phyloP scores from a whole-genome alignment of 352 stramenopile species.

The Poterioochromonas sp. region DNA sequence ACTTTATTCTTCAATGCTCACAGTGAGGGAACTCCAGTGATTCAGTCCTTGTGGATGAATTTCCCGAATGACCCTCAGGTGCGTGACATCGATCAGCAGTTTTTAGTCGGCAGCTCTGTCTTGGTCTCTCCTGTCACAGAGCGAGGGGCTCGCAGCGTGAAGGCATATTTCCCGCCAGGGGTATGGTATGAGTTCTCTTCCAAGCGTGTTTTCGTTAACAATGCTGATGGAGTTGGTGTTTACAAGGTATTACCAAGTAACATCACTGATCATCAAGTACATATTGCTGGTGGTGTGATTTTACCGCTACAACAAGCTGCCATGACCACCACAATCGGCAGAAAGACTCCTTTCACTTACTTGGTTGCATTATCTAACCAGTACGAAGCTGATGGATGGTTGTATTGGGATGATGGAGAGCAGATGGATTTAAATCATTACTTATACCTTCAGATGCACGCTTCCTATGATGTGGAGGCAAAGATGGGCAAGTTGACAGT shows the following conservation, averaged over 20 bases:
- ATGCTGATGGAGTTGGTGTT: background rate
- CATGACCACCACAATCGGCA: background rate
- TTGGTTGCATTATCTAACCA: background rate
- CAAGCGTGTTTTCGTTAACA: background rate
- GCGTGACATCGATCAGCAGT: slow-evolving; percentile 56
- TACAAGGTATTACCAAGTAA: background rate
- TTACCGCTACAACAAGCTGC: slow-evolving; percentile 9
- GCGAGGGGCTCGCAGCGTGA: slow-evolving; percentile 49
- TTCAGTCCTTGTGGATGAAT: slow-evolving; percentile 49
- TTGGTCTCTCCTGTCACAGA: slow-evolving; percentile 66
- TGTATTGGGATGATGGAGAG: slow-evolving; percentile 29
- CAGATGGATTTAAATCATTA: background rate
- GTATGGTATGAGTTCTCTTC: slow-evolving; percentile 32
- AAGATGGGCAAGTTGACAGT: background rate
- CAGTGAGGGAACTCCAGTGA: slow-evolving; percentile 39
- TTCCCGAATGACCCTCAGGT: slow-evolving; percentile 52
- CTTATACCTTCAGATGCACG: background rate
- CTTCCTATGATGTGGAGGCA: background rate
- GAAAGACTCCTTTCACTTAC: slow-evolving; percentile 14
- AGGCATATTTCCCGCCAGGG: slow-evolving; percentile 30
- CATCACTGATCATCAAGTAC: background rate
- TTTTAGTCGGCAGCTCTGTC: slow-evolving; percentile 57
- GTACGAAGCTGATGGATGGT: background rate
- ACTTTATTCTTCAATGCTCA: slow-evolving; percentile 61
- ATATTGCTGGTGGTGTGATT: background rate